Evolutionary conservation across 2,329 filamentous ascomycete genomes (phyloP).

Genomic region (Endoconidiophora polonica): DNA sequence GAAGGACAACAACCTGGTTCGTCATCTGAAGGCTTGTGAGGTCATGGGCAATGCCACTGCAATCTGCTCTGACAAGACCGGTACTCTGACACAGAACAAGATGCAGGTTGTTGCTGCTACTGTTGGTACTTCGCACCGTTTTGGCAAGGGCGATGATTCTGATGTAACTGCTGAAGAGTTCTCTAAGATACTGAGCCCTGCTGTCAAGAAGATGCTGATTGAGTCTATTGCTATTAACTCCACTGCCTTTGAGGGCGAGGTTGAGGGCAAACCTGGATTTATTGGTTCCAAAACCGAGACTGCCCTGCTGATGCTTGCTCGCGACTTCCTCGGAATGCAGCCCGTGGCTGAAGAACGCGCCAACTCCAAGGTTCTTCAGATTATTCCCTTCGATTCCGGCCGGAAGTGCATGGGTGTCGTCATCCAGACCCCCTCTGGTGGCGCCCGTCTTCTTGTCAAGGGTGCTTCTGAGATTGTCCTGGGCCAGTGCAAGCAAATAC

Average conservation of each 20-base stretch:
- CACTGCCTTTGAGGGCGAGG: constrained; percentile 60
- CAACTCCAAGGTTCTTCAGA: constrained; percentile 40
- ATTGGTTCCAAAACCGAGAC: constrained; percentile 68
- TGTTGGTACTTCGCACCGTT: constrained; percentile 37
- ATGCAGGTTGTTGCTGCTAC: constrained; percentile 50
- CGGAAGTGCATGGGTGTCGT: constrained; percentile 57
- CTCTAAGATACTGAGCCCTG: constrained; percentile 26
- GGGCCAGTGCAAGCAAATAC: constrained; percentile 33
- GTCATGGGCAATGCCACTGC: constrained; percentile 67
- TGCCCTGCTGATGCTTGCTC: constrained; percentile 52
- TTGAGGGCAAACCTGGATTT: constrained; percentile 48
- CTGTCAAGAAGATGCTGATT: constrained; percentile 35
- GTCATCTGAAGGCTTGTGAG: constrained; percentile 61
- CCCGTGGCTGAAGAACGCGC: constrained; percentile 47
- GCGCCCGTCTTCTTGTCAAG: constrained; percentile 42
- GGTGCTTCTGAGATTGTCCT: constrained; percentile 50
- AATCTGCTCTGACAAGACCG: constrained; percentile 53
- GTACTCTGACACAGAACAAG: constrained; percentile 50
- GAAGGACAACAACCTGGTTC: constrained; percentile 60
- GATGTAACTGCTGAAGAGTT: constrained; percentile 31
- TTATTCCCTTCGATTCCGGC: constrained; percentile 60
- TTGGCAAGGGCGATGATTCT: constrained; percentile 27
- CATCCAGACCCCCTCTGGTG: constrained; percentile 32
- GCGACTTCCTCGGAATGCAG: constrained; percentile 49
- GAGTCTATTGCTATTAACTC: constrained; percentile 50